Percentiles rank a stretch among this genome's conserved stretches.
Conservation (phyloP, 371 early-diverging fungal species). For the Funneliformis caledonium region DNA sequence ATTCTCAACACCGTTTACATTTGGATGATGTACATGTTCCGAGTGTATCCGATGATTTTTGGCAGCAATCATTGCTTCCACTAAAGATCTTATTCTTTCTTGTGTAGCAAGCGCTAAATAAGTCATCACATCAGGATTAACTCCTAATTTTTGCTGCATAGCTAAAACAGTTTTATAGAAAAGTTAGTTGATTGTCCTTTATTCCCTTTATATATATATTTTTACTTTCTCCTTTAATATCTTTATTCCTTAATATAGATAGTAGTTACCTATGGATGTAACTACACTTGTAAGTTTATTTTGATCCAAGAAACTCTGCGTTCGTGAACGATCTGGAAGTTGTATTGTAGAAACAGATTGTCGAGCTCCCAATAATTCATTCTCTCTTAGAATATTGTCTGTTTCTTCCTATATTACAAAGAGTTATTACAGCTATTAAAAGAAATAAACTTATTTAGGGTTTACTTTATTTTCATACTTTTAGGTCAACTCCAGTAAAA, state of each 20-base stretch:
- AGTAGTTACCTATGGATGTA: constrained; percentile 2
- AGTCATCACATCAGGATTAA: constrained; percentile 67
- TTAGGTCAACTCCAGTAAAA: constrained; percentile 9
- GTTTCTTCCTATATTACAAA: neutral
- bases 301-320: constrained; percentile 10
- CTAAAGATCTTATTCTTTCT: constrained; percentile 64
- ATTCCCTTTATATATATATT: neutral
- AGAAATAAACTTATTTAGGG: neutral
- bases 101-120: constrained; percentile 75
- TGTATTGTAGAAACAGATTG: neutral
- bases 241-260: neutral
- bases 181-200: too few species aligned
- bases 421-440: neutral
- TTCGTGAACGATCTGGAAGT: constrained; percentile 17
- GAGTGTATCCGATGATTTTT: constrained; percentile 77
- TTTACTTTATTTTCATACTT: neutral
- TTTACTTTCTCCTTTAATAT: neutral
- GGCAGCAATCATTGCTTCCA: constrained; percentile 72
- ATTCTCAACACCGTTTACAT: constrained; percentile 53
- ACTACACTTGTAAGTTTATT: neutral
- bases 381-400: constrained; percentile 10
- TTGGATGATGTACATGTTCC: constrained; percentile 68
- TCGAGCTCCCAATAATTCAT: constrained; percentile 20
- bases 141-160: constrained; percentile 41
- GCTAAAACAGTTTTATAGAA: neutral